phyloP scores from a whole-genome alignment of 225 moss, liverwort and hornwort genomes.

The Polytrichum commune region DNA sequence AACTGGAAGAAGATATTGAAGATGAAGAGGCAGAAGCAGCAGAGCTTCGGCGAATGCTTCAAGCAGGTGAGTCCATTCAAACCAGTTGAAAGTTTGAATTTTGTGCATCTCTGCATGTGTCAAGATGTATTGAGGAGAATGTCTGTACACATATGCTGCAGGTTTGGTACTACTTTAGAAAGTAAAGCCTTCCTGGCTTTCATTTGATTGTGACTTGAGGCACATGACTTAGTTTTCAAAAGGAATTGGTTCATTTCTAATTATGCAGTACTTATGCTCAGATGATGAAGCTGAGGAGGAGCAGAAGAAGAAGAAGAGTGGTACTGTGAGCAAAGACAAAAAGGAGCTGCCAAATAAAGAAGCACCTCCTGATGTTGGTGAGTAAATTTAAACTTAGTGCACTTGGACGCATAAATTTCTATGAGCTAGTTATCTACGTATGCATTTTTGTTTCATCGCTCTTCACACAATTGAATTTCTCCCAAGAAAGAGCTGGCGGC shows the following conservation, averaged over 20 bases:
- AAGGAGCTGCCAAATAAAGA: constrained; percentile 33
- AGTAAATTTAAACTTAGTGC: background rate
- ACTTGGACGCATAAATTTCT: no score
- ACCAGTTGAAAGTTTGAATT: no score
- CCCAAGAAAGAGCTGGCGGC: background rate
- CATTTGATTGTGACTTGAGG: no score
- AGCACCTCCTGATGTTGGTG: constrained; percentile 15
- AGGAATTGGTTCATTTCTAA: no score
- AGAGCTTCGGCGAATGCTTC: constrained; percentile 65
- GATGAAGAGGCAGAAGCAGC: constrained; percentile 76
- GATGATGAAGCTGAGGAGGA: constrained; percentile 74
- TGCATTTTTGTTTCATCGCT: no score
- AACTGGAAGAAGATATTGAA: constrained; percentile 62
- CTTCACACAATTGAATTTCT: background rate
- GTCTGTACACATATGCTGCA: no score
- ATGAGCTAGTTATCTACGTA: no score
- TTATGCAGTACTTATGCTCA: constrained; percentile 11
- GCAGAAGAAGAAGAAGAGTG: constrained; percentile 61
- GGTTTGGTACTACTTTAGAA: no score
- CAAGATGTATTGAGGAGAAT: no score
- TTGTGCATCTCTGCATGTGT: no score
- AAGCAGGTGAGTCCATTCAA: constrained; percentile 35
- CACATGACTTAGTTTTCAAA: no score
- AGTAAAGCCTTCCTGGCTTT: no score
- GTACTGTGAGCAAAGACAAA: constrained; percentile 42